These are phyloP conservation scores for Suhomyces tanzawaensis DNA, from an alignment of 805 yeast species.

Conservation along the genomic window DNA sequence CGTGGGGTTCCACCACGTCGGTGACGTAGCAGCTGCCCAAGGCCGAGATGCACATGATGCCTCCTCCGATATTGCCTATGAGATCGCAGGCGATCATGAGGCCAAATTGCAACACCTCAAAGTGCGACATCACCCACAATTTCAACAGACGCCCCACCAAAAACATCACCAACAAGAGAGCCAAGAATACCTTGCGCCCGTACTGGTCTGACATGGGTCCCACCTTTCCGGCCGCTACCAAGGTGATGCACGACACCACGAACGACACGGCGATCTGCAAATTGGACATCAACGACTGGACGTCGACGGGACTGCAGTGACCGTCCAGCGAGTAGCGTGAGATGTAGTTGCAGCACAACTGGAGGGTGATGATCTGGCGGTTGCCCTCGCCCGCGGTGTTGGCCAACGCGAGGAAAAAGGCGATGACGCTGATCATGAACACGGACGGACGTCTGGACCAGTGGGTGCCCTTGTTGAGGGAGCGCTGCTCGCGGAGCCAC, in stretches of 20 bases:
- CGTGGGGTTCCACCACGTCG: conserved; percentile 65
- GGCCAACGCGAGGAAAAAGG: conserved; percentile 45
- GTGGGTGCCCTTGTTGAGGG: conserved; percentile 38
- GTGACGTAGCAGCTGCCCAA: conserved; percentile 67
- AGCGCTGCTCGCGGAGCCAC: conserved; percentile 50
- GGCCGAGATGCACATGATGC: conserved; percentile 52
- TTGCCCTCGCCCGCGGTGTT: conserved; percentile 36
- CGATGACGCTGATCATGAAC: conserved; percentile 42
- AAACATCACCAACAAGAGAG: conserved; percentile 15
- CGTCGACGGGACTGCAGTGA: conserved; percentile 30
- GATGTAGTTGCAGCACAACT: conserved; percentile 26
- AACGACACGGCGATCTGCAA: conserved; percentile 47
- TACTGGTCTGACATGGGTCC: conserved; percentile 37
- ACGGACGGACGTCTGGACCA: conserved; percentile 63
- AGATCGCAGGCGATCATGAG: conserved; percentile 43
- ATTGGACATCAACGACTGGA: conserved; percentile 44
- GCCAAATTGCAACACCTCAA: conserved; percentile 27
- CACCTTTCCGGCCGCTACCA: conserved; percentile 56
- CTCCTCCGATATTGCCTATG: conserved; percentile 60
- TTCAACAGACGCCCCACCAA: conserved; percentile 21
- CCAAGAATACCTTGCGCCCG: conserved; percentile 33
- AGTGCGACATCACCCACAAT: conserved; percentile 26
- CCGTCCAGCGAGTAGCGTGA: conserved; percentile 2
- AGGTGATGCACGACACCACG: conserved; percentile 42
- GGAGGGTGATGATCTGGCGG: conserved; percentile 35